Conservation (phyloP, 1,139 yeast genomes). For the Pichia sp. region DNA sequence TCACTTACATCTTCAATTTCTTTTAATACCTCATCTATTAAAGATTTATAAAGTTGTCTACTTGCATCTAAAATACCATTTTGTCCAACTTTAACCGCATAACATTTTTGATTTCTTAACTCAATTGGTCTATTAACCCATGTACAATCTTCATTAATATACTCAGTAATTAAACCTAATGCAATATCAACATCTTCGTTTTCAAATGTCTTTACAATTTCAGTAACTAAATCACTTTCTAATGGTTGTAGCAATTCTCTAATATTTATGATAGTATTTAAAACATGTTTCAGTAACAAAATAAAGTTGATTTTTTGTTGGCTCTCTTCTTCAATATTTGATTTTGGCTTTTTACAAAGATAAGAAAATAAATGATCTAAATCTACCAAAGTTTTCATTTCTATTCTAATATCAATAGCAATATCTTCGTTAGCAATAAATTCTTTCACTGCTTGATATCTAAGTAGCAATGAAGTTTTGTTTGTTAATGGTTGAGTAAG, state of each 20-base stretch:
- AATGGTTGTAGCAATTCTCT: constrained; percentile 23
- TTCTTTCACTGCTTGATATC: constrained; percentile 35
- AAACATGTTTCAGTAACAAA: constrained; percentile 34
- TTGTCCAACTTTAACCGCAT: constrained; percentile 39
- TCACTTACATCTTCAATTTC: constrained; percentile 26
- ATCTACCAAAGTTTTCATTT: constrained; percentile 33
- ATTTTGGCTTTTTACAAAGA: constrained; percentile 23
- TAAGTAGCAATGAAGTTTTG: constrained; percentile 29
- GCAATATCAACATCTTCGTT: constrained; percentile 27
- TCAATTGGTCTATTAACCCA: constrained; percentile 39
- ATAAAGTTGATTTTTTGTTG: constrained; percentile 37
- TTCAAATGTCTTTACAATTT: constrained; percentile 30
- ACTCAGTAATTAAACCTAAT: constrained; percentile 28
- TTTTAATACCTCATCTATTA: constrained; percentile 34
- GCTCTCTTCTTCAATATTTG: constrained; percentile 20
- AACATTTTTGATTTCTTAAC: constrained; percentile 38
- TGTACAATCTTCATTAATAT: constrained; percentile 36
- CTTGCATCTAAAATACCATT: constrained; percentile 45
- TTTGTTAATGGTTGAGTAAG: constrained; percentile 43
- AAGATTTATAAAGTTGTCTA: constrained; percentile 35
- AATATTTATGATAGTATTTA: constrained; percentile 13
- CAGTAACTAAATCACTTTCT: constrained; percentile 24
- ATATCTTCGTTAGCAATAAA: constrained; percentile 24
- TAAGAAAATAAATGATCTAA: constrained; percentile 29
- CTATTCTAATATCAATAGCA: constrained; percentile 22